phyloP scores from a whole-genome alignment of 140 eudicot genomes.

The Stevia rebaudiana region DNA sequence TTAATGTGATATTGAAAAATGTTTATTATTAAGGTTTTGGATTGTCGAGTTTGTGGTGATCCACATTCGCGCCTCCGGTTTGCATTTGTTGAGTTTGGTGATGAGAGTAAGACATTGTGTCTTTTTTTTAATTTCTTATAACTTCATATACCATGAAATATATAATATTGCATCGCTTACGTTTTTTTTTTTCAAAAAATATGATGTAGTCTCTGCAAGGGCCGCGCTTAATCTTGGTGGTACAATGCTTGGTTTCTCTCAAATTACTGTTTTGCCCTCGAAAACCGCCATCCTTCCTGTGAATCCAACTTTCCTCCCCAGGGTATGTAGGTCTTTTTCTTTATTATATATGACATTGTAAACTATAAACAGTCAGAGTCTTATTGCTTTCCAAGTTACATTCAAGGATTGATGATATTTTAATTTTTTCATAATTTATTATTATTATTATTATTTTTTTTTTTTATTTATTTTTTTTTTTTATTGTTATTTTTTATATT shows the following conservation, averaged over 20 bases:
- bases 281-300: slow-evolving; percentile 99
- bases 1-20: neutral
- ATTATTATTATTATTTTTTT: neutral
- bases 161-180: slow-evolving; percentile 13
- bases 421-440: no score
- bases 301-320: slow-evolving; percentile 97
- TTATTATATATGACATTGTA: neutral
- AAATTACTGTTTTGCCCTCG: slow-evolving; percentile 88
- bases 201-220: slow-evolving; percentile 67
- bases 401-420: neutral
- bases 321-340: slow-evolving; percentile 46
- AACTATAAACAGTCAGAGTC: neutral
- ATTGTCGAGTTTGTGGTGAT: slow-evolving; percentile 95
- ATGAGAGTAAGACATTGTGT: slow-evolving; percentile 56
- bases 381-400: neutral
- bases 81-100: slow-evolving; percentile 95
- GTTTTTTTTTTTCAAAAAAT: neutral
- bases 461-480: slow-evolving; percentile 3
- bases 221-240: slow-evolving; percentile 77
- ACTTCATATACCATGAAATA: neutral
- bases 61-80: slow-evolving; percentile 97
- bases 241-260: slow-evolving; percentile 82
- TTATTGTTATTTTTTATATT: no score
- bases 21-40: slow-evolving; percentile 65
- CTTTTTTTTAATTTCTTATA: neutral